Evolutionary conservation across 306 rosid genomes (phyloP).

Genomic region (Quercus alba): DNA sequence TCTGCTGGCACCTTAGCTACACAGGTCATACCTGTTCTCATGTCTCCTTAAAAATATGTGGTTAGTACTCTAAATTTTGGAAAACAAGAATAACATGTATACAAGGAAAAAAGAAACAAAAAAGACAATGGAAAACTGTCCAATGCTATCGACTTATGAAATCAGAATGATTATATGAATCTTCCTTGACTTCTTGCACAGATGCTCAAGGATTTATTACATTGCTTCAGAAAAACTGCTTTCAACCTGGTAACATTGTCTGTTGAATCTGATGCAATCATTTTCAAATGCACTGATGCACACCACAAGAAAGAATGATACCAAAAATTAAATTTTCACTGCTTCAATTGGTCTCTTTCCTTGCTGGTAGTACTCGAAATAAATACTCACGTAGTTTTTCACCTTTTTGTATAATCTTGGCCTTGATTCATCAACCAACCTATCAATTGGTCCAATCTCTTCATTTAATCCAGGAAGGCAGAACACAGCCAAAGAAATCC

Average conservation of each 20-base stretch:
- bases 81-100: neutral
- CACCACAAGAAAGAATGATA: neutral
- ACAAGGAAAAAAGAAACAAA: neutral
- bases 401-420: slow-evolving; percentile 48
- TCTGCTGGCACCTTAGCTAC: too few relatives aligned
- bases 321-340: slow-evolving; percentile 1
- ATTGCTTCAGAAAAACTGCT: neutral
- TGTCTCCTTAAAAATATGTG: too few relatives aligned
- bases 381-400: slow-evolving; percentile 36
- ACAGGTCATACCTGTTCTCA: too few relatives aligned
- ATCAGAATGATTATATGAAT: neutral
- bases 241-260: neutral
- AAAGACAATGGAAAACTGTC: neutral
- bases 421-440: slow-evolving; percentile 42
- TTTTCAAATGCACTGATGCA: neutral
- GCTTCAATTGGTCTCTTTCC: slow-evolving; percentile 62
- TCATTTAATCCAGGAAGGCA: slow-evolving; percentile 35
- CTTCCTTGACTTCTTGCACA: neutral
- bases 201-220: neutral
- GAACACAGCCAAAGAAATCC: slow-evolving; percentile 58
- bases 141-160: neutral
- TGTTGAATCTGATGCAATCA: neutral
- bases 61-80: neutral
- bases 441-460: slow-evolving; percentile 52
- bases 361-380: slow-evolving; percentile 51